These are phyloP conservation scores for Botrytis fragariae DNA, from an alignment of 2,329 filamentous ascomycete genomes.

Conservation along the genomic window DNA sequence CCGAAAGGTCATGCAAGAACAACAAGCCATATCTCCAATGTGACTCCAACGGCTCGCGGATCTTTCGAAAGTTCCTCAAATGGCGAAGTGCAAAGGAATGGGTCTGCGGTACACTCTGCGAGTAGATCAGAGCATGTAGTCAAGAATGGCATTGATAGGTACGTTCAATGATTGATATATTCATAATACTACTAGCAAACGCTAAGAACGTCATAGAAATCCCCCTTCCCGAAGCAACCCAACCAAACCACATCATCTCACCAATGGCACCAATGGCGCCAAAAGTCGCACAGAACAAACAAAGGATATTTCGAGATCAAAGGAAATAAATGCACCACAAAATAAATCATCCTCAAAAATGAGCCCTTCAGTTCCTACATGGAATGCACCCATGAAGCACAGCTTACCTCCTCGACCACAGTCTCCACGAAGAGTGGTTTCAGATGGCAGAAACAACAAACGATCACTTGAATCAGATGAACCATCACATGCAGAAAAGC, in stretches of 20 bases:
- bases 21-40: slow-evolving; percentile 25
- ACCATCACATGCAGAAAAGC: slow-evolving; percentile 33
- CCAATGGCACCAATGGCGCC: slow-evolving; percentile 28
- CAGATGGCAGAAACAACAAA: slow-evolving; percentile 30
- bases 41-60: slow-evolving; percentile 30
- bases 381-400: slow-evolving; percentile 28
- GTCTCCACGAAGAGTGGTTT: slow-evolving; percentile 27
- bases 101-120: slow-evolving; percentile 18
- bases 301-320: slow-evolving; percentile 5
- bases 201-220: slow-evolving; percentile 12
- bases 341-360: slow-evolving; percentile 13
- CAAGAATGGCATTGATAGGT: slow-evolving; percentile 21
- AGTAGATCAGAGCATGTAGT: slow-evolving; percentile 13
- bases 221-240: slow-evolving; percentile 37
- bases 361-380: slow-evolving; percentile 15
- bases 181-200: too few species aligned
- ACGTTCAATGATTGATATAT: not conserved
- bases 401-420: slow-evolving; percentile 33
- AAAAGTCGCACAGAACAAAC: slow-evolving; percentile 1
- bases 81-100: slow-evolving; percentile 29
- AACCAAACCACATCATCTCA: slow-evolving; percentile 53
- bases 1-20: slow-evolving; percentile 27
- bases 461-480: slow-evolving; percentile 33
- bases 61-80: slow-evolving; percentile 25
- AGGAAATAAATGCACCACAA: slow-evolving; percentile 7